These are phyloP conservation scores for Sarcocystis neurona DNA, from an alignment of 169 alveolate genomes.

Conservation along the genomic window DNA sequence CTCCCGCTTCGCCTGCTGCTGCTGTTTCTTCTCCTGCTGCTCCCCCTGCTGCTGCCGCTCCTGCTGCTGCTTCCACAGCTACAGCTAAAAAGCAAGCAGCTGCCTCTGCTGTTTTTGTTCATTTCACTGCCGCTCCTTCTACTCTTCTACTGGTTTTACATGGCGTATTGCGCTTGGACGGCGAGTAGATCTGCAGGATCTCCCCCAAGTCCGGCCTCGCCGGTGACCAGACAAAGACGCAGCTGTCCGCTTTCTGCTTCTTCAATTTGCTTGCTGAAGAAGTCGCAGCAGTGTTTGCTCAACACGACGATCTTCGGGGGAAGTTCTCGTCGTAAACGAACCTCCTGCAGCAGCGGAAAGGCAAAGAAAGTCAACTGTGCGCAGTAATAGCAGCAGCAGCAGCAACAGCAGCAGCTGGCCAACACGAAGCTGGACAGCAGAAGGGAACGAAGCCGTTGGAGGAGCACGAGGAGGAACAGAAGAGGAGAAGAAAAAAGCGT, in stretches of 20 bases:
- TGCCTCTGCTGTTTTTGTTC: too few species aligned
- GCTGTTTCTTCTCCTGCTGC: too few species aligned
- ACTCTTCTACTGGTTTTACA: too few species aligned
- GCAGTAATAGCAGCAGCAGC: not conserved
- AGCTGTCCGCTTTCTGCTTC: constrained; percentile 31
- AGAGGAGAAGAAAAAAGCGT: not conserved
- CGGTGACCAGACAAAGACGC: constrained; percentile 24
- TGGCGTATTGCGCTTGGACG: constrained; percentile 6
- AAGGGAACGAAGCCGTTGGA: not conserved
- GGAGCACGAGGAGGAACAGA: not conserved
- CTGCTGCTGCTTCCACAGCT: not conserved
- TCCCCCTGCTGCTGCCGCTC: not conserved
- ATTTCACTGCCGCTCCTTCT: too few species aligned
- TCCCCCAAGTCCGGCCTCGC: constrained; percentile 43
- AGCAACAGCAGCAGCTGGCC: not conserved
- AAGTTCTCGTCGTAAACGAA: constrained; percentile 7
- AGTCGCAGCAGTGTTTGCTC: not conserved
- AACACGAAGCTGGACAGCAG: not conserved
- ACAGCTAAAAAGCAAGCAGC: too few species aligned
- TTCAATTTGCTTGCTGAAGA: constrained; percentile 2
- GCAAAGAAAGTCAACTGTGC: not conserved
- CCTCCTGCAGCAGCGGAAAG: not conserved
- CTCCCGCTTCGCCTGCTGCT: too few species aligned
- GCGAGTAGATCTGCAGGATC: constrained; percentile 1
- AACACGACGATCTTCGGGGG: constrained; percentile 41